A percentile compares a stretch with the other conserved stretches of the same genome.
Conservation (phyloP, 2,329 filamentous ascomycete species). For the Bipolaris cookei region DNA sequence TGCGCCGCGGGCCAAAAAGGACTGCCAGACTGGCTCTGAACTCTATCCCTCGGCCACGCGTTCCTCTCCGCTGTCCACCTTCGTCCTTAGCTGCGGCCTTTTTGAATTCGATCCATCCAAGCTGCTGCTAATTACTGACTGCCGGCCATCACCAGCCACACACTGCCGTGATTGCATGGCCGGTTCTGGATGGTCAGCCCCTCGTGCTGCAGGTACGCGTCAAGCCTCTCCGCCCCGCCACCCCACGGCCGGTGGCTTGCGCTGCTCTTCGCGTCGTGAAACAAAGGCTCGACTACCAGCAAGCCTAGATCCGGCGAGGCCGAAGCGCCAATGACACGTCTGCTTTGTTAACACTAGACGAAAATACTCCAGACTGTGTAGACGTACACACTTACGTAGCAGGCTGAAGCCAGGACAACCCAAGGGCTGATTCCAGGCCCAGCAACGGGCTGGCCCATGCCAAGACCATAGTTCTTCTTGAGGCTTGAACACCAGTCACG, state of each 20-base stretch:
- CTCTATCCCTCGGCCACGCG: conserved; percentile 14
- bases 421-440: conserved; percentile 1
- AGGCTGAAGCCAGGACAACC: not conserved
- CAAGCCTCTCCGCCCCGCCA: conserved; percentile 22
- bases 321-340: conserved; percentile 25
- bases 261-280: conserved; percentile 19
- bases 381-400: not conserved
- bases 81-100: not conserved
- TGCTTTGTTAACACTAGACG: not conserved
- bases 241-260: conserved; percentile 35
- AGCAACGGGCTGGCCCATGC: conserved; percentile 5
- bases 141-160: no score
- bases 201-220: conserved; percentile 45
- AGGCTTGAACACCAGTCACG: not conserved
- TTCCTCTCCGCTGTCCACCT: not conserved
- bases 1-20: not conserved
- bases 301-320: conserved; percentile 32
- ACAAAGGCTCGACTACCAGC: conserved; percentile 36
- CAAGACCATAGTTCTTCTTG: conserved; percentile 12
- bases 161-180: no score
- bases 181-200: not conserved
- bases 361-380: not conserved
- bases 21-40: conserved; percentile 10
- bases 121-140: no score
- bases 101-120: no score